Base-by-base conservation (phyloP, 1,139 yeast genomes). In the Protomyces gravidus region DNA sequence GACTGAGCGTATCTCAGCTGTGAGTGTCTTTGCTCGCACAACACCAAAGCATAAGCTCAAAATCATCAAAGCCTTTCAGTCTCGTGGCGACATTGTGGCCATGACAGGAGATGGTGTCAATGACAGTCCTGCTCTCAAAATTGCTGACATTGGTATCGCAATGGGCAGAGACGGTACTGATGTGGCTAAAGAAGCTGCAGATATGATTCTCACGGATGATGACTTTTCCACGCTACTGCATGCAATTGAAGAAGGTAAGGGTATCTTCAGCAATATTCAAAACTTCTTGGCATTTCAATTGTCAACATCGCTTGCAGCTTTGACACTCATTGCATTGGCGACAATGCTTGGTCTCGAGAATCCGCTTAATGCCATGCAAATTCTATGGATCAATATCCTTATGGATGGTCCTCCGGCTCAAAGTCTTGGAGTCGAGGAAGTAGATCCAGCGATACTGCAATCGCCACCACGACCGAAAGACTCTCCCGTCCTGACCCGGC, bases 381-480 rank as follows among this genome's bases (percentile, higher is more conserved):
- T 92, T 67, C 77, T 92, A 67, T 92, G 97, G 97, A 92, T 92
- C 70, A 62, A 92, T 71, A 92, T 92, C 62, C 79, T 92, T 64
- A 92, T 92, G 98, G 98, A 92, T 74, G 98, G 98, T 0, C 98
- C 98, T 6, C 98, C 98, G 2, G 98, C 98, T 0, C 98, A 92
- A 73, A 87, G 96, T 0, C 78, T 92, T 55, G 97, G 98, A 59
- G 97, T 92, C 32, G 98, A 92, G 73, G 95, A 97, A 1, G 97
- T 90, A 25, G 97, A 90, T 70, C 89, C 86, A 64, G 95, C 85
- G 70, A 95, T 92, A 45, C 90, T 92, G 97, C 81, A 79, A 64
- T 86, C 86, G 69, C 97, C 97, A 15, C 97, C 98, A 60, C 82
- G 98, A 72, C 80, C 83, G 61, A 83, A 97, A 70, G 78, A 80